Evolutionary conservation across 2,329 filamentous ascomycete genomes (phyloP).

Genomic region (Hypoxylon sp.): DNA sequence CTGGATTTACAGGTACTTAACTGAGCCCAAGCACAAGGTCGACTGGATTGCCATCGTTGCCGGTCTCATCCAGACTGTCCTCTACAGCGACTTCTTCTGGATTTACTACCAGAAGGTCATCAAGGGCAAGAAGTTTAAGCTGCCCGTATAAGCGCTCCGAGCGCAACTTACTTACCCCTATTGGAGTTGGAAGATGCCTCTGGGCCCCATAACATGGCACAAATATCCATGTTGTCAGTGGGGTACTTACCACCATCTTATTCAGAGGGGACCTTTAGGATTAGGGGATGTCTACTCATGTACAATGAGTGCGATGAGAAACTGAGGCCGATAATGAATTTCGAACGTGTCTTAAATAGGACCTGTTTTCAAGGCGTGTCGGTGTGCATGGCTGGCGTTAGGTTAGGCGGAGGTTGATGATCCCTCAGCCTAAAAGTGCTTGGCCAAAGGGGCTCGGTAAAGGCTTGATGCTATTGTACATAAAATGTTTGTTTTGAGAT

Average conservation of each 20-base stretch:
- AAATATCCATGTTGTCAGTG: constrained; percentile 12
- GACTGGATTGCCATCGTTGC: constrained; percentile 91
- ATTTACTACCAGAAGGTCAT: constrained; percentile 98
- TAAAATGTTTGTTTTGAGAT: constrained; percentile 31
- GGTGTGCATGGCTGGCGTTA: constrained; percentile 45
- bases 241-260: constrained; percentile 6
- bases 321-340: not conserved
- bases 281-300: constrained; percentile 4
- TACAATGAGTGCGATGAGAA: constrained; percentile 14
- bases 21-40: constrained; percentile 77
- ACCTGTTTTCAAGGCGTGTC: constrained; percentile 38
- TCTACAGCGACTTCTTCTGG: constrained; percentile 99
- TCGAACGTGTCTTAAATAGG: constrained; percentile 35
- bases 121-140: constrained; percentile 89
- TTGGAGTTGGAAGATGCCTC: not conserved
- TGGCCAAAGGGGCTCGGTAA: constrained; percentile 21
- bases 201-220: not conserved
- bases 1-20: constrained; percentile 93
- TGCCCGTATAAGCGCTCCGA: constrained; percentile 73
- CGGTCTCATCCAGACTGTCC: constrained; percentile 90
- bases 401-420: constrained; percentile 37
- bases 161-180: not conserved
- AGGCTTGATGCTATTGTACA: constrained; percentile 38
- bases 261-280: constrained; percentile 3
- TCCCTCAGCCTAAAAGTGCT: constrained; percentile 34